Conservation (phyloP, 257 asterid species). For the Ilex aquifolium region DNA sequence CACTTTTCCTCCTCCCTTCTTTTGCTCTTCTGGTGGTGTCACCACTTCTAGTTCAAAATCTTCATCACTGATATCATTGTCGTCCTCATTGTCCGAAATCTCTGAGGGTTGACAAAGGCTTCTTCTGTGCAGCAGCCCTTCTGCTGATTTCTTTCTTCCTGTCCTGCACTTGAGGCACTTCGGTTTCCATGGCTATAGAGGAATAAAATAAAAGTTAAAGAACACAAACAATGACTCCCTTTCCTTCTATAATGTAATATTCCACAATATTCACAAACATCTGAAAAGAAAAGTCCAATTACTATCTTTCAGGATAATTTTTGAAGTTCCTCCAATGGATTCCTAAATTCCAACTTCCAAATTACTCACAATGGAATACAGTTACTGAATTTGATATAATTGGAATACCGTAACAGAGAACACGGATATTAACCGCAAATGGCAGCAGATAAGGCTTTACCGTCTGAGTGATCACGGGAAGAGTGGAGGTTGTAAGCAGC, state of each 20-base stretch:
- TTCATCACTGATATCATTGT: constrained; percentile 40
- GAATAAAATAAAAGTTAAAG: not conserved
- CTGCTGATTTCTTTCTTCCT: constrained; percentile 44
- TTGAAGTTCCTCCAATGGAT: too few relatives aligned
- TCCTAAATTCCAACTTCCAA: too few relatives aligned
- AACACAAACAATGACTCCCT: not conserved
- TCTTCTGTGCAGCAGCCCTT: constrained; percentile 54
- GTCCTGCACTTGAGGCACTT: constrained; percentile 22
- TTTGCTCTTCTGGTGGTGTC: constrained; percentile 28
- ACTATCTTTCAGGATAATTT: too few relatives aligned
- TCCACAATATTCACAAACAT: too few relatives aligned
- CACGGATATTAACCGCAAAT: not conserved
- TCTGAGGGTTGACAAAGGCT: constrained; percentile 29
- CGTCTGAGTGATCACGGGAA: constrained; percentile 69
- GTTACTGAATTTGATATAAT: too few relatives aligned
- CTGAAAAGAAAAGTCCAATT: too few relatives aligned
- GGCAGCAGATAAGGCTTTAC: constrained; percentile 21
- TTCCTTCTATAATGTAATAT: too few relatives aligned
- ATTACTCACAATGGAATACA: too few relatives aligned
- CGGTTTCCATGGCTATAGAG: constrained; percentile 41
- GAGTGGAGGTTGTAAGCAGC: constrained; percentile 86
- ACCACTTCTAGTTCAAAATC: constrained; percentile 29
- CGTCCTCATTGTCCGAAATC: constrained; percentile 32
- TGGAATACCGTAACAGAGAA: too few relatives aligned
- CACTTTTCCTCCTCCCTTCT: constrained; percentile 51